Evolutionary conservation across 2,329 filamentous ascomycete genomes (phyloP).

Genomic region (Colletotrichum destructivum): DNA sequence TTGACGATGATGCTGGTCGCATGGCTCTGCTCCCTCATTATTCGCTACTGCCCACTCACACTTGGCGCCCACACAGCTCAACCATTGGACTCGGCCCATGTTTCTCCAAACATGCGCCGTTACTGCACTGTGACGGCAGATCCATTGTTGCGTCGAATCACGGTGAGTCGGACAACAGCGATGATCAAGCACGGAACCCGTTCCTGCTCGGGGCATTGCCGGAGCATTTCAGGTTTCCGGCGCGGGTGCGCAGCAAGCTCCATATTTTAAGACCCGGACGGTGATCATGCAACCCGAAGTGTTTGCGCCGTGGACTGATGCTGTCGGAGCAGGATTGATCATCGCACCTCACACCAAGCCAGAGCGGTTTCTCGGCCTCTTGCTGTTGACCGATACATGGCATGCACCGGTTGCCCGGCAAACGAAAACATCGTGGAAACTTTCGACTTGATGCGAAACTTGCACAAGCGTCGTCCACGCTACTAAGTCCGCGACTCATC

Average conservation of each 20-base stretch:
- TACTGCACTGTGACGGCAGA: slow-evolving; percentile 16
- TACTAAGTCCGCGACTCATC: slow-evolving; percentile 24
- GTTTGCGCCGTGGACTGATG: slow-evolving; percentile 10
- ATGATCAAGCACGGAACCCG: slow-evolving; percentile 19
- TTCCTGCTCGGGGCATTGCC: slow-evolving; percentile 29
- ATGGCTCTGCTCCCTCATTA: not conserved
- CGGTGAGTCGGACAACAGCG: slow-evolving; percentile 18
- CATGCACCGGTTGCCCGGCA: slow-evolving; percentile 2
- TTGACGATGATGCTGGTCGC: slow-evolving; percentile 1
- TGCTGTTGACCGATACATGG: slow-evolving; percentile 17
- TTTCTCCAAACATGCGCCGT: slow-evolving; percentile 14
- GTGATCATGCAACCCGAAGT: slow-evolving; percentile 36
- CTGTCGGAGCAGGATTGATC: slow-evolving; percentile 33
- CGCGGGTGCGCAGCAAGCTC: slow-evolving; percentile 29
- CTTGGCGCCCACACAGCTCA: not conserved
- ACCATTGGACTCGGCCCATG: not conserved
- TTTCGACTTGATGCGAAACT: slow-evolving; percentile 28
- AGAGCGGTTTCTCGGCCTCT: not conserved
- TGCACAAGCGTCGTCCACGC: slow-evolving; percentile 25
- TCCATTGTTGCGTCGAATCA: slow-evolving; percentile 15
- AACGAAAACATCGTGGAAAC: slow-evolving; percentile 2
- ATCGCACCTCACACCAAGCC: slow-evolving; percentile 10
- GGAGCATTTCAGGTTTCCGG: slow-evolving; percentile 15
- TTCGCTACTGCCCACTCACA: not conserved
- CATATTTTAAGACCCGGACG: slow-evolving; percentile 38